These are phyloP conservation scores for Aphanomyces cochlioides DNA, from an alignment of 352 stramenopile species.

Conservation along the genomic window DNA sequence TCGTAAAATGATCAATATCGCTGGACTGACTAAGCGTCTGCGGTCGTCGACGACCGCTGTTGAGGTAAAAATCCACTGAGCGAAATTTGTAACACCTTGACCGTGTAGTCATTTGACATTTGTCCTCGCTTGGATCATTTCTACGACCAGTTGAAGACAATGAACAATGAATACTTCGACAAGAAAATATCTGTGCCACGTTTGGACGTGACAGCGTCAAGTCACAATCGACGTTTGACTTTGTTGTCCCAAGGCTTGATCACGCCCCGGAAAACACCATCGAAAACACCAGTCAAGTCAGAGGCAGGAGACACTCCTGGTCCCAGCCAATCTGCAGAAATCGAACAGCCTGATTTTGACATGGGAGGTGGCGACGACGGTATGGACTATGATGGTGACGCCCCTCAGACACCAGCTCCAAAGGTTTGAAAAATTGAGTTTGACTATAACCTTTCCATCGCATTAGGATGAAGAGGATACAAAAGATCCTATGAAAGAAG, in stretches of 20 bases:
- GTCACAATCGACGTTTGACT: slow-evolving; percentile 19
- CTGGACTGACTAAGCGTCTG: slow-evolving; percentile 17
- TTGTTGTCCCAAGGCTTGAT: slow-evolving; percentile 21
- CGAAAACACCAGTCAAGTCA: slow-evolving; percentile 39
- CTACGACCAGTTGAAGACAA: slow-evolving; percentile 55
- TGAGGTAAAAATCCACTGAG: slow-evolving; percentile 36
- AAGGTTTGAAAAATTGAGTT: not conserved
- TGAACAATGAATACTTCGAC: slow-evolving; percentile 53
- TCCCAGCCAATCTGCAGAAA: slow-evolving; percentile 37
- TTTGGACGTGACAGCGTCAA: slow-evolving; percentile 24
- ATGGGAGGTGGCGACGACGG: slow-evolving; percentile 41
- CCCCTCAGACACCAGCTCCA: slow-evolving; percentile 3
- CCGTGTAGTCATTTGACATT: slow-evolving; percentile 42
- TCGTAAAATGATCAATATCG: slow-evolving; percentile 30
- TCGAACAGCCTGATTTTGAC: slow-evolving; percentile 24
- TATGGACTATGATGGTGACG: slow-evolving; percentile 37
- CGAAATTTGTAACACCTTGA: not conserved
- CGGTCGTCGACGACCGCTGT: slow-evolving; percentile 29
- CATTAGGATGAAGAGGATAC: not conserved
- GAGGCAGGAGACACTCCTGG: slow-evolving; percentile 38
- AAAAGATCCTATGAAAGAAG: slow-evolving; percentile 17
- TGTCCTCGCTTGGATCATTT: slow-evolving; percentile 64
- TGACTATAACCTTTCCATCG: not conserved
- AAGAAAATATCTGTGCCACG: slow-evolving; percentile 36
- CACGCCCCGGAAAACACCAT: slow-evolving; percentile 40